phyloP scores from a whole-genome alignment of 192 early-diverging fungal genomes.

The Coemansia sp. region DNA sequence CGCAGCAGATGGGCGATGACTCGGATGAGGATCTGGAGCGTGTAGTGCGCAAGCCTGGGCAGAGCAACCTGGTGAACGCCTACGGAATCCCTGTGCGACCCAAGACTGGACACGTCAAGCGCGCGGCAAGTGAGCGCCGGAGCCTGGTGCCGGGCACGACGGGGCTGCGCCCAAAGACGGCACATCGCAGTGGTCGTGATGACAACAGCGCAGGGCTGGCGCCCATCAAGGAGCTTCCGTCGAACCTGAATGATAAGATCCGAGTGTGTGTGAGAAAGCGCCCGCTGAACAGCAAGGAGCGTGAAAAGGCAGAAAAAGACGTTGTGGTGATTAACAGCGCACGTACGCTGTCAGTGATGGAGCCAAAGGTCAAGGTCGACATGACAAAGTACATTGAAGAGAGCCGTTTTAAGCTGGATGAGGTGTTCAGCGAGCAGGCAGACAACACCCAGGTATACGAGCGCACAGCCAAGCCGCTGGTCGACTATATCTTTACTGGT shows the following conservation, averaged over 20 bases:
- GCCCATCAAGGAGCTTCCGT: conserved; percentile 17
- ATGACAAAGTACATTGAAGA: conserved; percentile 94
- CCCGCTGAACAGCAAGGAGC: conserved; percentile 87
- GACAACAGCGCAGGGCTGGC: conserved; percentile 17
- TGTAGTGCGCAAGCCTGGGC: conserved; percentile 41
- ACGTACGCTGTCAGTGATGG: conserved; percentile 80
- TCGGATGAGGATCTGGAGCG: conserved; percentile 49
- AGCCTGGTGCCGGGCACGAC: conserved; percentile 24
- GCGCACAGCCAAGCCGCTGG: conserved; percentile 89
- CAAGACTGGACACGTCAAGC: conserved; percentile 27
- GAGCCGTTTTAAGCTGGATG: conserved; percentile 94
- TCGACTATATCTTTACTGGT: conserved; percentile 91
- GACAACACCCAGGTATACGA: conserved; percentile 86
- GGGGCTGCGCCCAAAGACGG: conserved; percentile 19
- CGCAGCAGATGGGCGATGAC: conserved; percentile 22
- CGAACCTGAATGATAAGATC: conserved; percentile 72
- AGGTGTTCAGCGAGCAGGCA: conserved; percentile 84
- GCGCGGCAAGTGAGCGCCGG: conserved; percentile 30
- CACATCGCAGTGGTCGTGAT: conserved; percentile 16
- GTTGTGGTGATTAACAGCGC: conserved; percentile 68
- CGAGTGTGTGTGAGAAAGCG: conserved; percentile 96
- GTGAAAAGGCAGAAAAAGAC: conserved; percentile 78
- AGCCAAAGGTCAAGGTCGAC: conserved; percentile 96
- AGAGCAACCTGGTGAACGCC: conserved; percentile 41
- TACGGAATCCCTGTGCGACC: conserved; percentile 42